phyloP scores from a whole-genome alignment of 805 yeast species.

The Kodamaea neixiangensis region DNA sequence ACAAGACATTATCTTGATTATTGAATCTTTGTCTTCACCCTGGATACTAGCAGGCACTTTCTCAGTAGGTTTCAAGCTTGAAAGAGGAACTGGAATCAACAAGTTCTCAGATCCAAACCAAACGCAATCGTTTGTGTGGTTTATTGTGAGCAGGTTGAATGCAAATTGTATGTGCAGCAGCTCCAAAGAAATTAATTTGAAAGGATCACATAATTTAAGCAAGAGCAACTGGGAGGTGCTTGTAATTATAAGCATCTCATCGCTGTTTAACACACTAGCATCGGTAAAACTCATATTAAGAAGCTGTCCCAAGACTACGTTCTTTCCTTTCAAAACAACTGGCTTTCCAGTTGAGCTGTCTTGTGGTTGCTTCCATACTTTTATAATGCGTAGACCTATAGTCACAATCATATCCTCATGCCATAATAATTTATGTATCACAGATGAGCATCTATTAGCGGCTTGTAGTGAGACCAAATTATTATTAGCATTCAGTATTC shows the following conservation, averaged over 20 bases:
- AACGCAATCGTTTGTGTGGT: background rate
- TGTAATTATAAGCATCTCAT: conserved; percentile 33
- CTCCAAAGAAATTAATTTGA: background rate
- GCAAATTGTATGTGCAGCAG: background rate
- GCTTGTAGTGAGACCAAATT: conserved; percentile 37
- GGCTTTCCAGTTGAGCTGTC: background rate
- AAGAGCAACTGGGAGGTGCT: conserved; percentile 35
- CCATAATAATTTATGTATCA: conserved; percentile 60
- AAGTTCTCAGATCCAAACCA: background rate
- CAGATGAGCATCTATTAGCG: conserved; percentile 64
- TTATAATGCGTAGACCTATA: conserved; percentile 60
- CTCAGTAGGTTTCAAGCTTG: background rate
- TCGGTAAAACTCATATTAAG: conserved; percentile 53
- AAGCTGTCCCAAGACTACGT: conserved; percentile 52
- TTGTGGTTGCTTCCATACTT: conserved; percentile 52
- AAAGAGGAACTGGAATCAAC: background rate
- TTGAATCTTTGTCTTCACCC: background rate
- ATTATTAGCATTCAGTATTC: conserved; percentile 19
- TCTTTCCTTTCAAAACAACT: conserved; percentile 53
- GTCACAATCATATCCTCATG: conserved; percentile 51
- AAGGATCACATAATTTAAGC: conserved; percentile 13
- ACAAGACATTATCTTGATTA: conserved; percentile 29
- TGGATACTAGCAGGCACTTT: background rate
- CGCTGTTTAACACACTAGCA: conserved; percentile 34
- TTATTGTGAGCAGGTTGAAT: background rate